These are phyloP conservation scores for Jacaranda mimosifolia DNA, from an alignment of 257 asterid genomes.

Conservation along the genomic window DNA sequence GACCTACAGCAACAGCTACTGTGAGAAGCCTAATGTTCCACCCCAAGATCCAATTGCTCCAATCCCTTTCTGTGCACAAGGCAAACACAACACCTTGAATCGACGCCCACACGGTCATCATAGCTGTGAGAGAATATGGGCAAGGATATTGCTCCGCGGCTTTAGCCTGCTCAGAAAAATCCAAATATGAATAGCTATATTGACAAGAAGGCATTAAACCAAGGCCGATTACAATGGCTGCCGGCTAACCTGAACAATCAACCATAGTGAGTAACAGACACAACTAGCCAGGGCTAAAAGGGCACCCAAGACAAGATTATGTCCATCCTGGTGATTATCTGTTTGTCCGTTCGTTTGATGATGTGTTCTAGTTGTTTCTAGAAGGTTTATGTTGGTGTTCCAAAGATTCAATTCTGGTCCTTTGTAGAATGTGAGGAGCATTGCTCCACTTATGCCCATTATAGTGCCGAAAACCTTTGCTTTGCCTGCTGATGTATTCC, in stretches of 20 bases:
- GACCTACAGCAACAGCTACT: constrained; percentile 50
- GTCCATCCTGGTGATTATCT: constrained; percentile 19
- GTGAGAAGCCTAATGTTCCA: constrained; percentile 68
- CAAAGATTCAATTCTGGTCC: constrained; percentile 60
- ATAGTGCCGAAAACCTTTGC: constrained; percentile 75
- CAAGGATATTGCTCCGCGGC: constrained; percentile 62
- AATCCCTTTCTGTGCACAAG: constrained; percentile 52
- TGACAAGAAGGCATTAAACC: too few species aligned
- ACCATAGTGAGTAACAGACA: constrained; percentile 60
- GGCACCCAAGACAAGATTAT: constrained; percentile 53
- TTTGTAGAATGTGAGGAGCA: constrained; percentile 75
- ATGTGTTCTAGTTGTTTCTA: constrained; percentile 40
- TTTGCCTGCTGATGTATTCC: constrained; percentile 65
- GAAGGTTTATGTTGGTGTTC: constrained; percentile 59
- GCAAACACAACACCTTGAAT: constrained; percentile 50
- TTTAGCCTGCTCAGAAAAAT: constrained; percentile 48
- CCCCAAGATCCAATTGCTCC: constrained; percentile 67
- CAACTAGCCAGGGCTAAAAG: constrained; percentile 57
- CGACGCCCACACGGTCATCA: constrained; percentile 60
- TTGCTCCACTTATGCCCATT: constrained; percentile 76
- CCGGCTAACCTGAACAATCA: constrained; percentile 65
- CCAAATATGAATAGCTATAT: neutral
- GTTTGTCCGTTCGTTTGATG: constrained; percentile 6
- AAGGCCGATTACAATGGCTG: too few species aligned
- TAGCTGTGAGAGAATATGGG: constrained; percentile 63